Evolutionary conservation across 768 basidiomycete species (phyloP).

Genomic region (Tulasnella sp.): DNA sequence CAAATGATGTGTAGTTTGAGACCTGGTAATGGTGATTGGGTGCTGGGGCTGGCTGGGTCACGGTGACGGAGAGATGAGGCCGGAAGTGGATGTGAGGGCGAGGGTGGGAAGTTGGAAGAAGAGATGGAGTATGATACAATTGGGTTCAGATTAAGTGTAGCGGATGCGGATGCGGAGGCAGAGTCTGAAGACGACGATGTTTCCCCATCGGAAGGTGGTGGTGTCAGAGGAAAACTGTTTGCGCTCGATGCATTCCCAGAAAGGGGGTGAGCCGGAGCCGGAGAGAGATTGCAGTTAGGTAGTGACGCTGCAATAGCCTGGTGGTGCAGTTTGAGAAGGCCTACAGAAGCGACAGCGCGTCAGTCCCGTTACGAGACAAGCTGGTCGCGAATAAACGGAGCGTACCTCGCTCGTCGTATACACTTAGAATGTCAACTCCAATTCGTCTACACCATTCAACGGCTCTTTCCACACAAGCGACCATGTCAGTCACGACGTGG

Average conservation of each 20-base stretch:
- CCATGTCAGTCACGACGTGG: constrained; percentile 36
- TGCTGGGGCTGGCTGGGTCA: background rate
- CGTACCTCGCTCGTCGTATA: constrained; percentile 69
- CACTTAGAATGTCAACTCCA: constrained; percentile 61
- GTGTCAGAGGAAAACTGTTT: constrained; percentile 5
- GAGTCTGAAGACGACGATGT: background rate
- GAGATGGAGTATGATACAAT: constrained; percentile 1
- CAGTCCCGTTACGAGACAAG: background rate
- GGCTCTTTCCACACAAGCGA: constrained; percentile 53
- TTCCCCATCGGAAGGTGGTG: constrained; percentile 14
- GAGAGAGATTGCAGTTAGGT: background rate
- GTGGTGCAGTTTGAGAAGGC: constrained; percentile 3
- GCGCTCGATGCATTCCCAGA: background rate
- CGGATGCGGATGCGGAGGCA: background rate
- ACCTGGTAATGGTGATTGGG: background rate
- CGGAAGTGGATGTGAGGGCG: background rate
- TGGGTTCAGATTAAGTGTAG: background rate
- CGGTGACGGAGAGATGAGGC: background rate
- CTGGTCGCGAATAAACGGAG: background rate
- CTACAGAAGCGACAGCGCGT: background rate
- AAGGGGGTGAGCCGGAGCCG: background rate
- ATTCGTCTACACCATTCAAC: constrained; percentile 59
- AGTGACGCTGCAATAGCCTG: background rate
- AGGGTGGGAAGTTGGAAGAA: background rate
- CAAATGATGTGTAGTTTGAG: constrained; percentile 53